These are phyloP conservation scores for Phaeotremella skinneri DNA, from an alignment of 768 basidiomycete genomes.

Conservation along the genomic window DNA sequence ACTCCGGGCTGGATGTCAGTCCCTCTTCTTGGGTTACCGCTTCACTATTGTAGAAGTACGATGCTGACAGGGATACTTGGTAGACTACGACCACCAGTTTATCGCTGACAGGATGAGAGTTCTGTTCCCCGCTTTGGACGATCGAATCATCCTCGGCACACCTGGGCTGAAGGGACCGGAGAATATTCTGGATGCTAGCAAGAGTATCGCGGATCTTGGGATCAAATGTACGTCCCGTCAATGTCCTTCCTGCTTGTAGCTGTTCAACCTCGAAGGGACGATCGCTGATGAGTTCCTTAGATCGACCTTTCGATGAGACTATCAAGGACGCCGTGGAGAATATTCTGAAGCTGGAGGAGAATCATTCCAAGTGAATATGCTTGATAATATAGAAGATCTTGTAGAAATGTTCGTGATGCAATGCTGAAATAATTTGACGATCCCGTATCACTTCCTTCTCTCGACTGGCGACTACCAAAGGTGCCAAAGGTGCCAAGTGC, in stretches of 20 bases:
- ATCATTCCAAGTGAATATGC: not conserved
- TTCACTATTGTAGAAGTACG: not conserved
- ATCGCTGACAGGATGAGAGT: conserved; percentile 27
- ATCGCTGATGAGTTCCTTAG: conserved; percentile 11
- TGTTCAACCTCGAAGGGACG: not conserved
- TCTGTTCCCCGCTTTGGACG: conserved; percentile 27
- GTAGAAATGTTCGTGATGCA: too few species aligned
- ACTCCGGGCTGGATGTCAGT: conserved; percentile 29
- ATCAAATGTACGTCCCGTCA: conserved; percentile 29
- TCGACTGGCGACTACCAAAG: too few species aligned
- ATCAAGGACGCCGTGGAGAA: conserved; percentile 27
- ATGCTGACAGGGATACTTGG: not conserved
- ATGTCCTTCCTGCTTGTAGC: not conserved
- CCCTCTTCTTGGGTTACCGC: not conserved
- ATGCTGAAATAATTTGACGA: too few species aligned
- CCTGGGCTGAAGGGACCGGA: conserved; percentile 33
- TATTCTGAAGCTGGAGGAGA: conserved; percentile 34
- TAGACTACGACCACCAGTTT: conserved; percentile 31
- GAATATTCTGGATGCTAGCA: conserved; percentile 31
- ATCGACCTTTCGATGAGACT: conserved; percentile 31
- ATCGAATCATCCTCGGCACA: conserved; percentile 26
- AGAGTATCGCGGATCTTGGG: conserved; percentile 34
- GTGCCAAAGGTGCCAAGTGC: too few species aligned
- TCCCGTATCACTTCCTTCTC: too few species aligned
- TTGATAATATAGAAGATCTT: too few species aligned